Evolutionary conservation across 1,139 yeast genomes (phyloP), one percentile per base, ranked within the genome.

Genomic region (Debaryomycetaceae sp.): DNA sequence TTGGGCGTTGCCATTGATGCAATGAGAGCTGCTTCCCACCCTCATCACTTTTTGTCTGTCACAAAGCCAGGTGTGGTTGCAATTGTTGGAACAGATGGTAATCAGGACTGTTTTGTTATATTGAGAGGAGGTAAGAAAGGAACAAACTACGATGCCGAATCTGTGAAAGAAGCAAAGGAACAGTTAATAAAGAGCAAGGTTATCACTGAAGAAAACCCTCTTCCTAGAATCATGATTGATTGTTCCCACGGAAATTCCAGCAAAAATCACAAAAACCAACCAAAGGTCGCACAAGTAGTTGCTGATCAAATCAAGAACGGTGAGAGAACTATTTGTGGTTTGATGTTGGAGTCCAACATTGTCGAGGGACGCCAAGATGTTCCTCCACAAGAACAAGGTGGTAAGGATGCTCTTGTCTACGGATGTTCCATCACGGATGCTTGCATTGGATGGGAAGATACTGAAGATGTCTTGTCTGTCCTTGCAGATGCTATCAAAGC

Each of bases 351-450:
- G 70, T 85, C 95, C 42, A 87, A 91, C 62, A 73, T 92, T 51
- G 79, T 72, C 41, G 98, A 87, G 61, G 98, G 98, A 41, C 83
- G 94, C 70, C 98, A 92, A 68, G 84, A 87, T 54, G 91, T 91
- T 45, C 87, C 88, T 35, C 80, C 87, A 36, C 75, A 66, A 7
- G 71, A 69, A 31, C 65, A 80, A 46, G 87, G 83, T 45, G 95
- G 94, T 38, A 84, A 84, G 60, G 78, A 76, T 46, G 68, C 67
- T 19, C 75, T 91, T 63, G 79, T 83, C 55, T 91, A 92, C 67
- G 98, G 98, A 43, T 87, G 92, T 52, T 87, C 96, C 37, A 91
- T 92, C 56, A 92, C 98, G 30, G 98, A 92, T 65, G 96, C 96
- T 30, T 92, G 98, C 74, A 89, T 92, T 49, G 79, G 87, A 51